Evolutionary conservation across 495 filamentous ascomycete species (phyloP).

Genomic region (Penicillium cataractarum): DNA sequence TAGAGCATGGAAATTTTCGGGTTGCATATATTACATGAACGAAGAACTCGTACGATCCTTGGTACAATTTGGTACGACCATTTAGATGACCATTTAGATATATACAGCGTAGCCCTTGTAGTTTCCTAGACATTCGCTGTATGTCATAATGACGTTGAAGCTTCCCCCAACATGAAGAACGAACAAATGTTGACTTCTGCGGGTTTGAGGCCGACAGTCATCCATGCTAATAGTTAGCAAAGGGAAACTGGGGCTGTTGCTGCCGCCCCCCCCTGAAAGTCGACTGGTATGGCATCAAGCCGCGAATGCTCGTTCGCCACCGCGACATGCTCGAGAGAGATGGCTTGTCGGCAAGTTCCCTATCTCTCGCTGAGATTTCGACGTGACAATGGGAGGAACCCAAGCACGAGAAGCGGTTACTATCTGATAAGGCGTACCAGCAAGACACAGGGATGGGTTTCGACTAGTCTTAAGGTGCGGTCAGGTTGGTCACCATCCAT

Average conservation of each 20-base stretch:
- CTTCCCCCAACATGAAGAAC: not conserved
- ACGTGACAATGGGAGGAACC: not conserved
- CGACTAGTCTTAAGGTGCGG: not conserved
- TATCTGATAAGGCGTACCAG: not conserved
- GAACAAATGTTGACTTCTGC: not conserved
- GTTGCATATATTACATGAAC: not conserved
- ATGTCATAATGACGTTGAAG: not conserved
- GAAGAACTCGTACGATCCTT: too few species aligned
- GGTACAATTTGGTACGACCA: not conserved
- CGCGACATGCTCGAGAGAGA: too few species aligned
- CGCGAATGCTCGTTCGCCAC: not conserved
- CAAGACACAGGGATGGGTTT: not conserved
- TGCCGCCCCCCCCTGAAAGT: not conserved
- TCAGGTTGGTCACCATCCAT: not conserved
- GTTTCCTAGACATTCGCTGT: not conserved
- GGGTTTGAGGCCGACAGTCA: not conserved
- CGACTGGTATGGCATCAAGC: not conserved
- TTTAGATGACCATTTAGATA: not conserved
- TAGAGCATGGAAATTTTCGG: not conserved
- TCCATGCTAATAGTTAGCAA: not conserved
- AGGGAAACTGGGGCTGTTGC: not conserved
- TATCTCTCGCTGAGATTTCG: not conserved
- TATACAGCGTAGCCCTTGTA: not conserved
- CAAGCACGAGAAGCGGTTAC: not conserved
- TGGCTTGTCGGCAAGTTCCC: not conserved